These are phyloP conservation scores for Anthracocystis panici-leucophaei DNA, from an alignment of 1,284 basidiomycete genomes.

Conservation along the genomic window DNA sequence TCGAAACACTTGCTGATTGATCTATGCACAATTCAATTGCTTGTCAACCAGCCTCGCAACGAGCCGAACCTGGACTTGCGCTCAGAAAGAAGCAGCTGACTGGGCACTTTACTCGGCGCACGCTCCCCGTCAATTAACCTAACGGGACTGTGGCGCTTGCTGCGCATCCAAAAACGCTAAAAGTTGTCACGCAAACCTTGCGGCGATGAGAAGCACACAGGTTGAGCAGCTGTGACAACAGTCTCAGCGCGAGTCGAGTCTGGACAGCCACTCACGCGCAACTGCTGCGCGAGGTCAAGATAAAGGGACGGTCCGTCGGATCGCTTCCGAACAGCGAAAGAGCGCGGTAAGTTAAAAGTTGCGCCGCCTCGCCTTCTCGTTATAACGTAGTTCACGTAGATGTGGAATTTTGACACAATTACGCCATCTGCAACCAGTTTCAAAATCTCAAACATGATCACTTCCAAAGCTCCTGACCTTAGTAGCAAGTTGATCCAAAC, in stretches of 20 bases:
- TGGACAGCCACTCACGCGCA: not conserved
- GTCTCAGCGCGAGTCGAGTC: not conserved
- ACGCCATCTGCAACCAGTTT: not conserved
- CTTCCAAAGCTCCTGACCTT: not conserved
- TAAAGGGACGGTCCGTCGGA: conserved; percentile 1
- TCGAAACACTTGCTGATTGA: too few species aligned
- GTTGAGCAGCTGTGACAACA: not conserved
- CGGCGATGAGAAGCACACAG: too few species aligned
- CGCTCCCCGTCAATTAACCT: not conserved
- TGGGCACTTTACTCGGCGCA: not conserved
- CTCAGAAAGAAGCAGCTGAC: too few species aligned
- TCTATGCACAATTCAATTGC: too few species aligned
- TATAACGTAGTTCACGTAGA: conserved; percentile 1
- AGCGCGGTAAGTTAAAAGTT: too few species aligned
- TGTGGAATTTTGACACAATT: not conserved
- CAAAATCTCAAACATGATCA: not conserved
- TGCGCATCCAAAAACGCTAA: not conserved
- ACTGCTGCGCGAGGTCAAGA: not conserved
- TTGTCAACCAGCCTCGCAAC: too few species aligned
- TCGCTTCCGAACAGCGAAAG: conserved; percentile 4
- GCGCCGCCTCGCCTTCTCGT: too few species aligned
- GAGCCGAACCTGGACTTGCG: too few species aligned
- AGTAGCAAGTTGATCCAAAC: not conserved
- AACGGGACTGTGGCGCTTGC: not conserved
- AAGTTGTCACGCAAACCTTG: conserved; percentile 1